phyloP scores from a whole-genome alignment of 2,329 filamentous ascomycete species.

The Alternaria gaisen region DNA sequence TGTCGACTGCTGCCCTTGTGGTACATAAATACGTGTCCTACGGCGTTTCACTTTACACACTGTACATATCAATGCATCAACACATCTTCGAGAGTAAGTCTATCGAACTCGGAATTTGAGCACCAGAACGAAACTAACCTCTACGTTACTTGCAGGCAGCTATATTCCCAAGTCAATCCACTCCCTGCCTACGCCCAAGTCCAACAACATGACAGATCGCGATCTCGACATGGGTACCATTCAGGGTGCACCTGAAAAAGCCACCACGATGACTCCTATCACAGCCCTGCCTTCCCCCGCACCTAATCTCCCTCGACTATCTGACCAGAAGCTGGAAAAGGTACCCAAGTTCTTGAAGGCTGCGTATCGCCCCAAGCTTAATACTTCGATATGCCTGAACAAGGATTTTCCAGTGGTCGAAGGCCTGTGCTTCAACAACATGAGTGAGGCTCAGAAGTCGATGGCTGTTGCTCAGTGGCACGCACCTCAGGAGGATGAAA shows the following conservation, averaged over 20 bases:
- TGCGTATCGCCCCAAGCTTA: slow-evolving; percentile 5
- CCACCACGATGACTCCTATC: background rate
- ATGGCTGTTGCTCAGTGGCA: slow-evolving; percentile 13
- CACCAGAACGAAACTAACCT: background rate
- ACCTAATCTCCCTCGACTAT: background rate
- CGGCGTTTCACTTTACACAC: background rate
- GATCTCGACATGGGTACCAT: background rate
- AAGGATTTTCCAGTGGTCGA: background rate
- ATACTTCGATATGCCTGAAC: slow-evolving; percentile 10
- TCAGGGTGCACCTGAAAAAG: background rate
- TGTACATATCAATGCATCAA: background rate
- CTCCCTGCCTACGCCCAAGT: background rate
- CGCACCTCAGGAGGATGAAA: slow-evolving; percentile 10
- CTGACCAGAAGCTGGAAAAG: background rate
- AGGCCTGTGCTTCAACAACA: slow-evolving; percentile 18
- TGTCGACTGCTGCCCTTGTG: background rate
- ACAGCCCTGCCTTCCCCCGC: background rate
- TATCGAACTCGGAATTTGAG: background rate
- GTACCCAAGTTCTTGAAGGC: background rate
- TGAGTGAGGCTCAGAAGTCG: slow-evolving; percentile 7
- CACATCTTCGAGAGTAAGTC: background rate
- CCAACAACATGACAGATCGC: slow-evolving; percentile 7
- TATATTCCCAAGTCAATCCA: background rate
- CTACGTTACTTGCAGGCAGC: background rate
- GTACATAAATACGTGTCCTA: background rate